Base-by-base conservation (phyloP, 2,329 filamentous ascomycete genomes). In the Xylaria sp. region DNA sequence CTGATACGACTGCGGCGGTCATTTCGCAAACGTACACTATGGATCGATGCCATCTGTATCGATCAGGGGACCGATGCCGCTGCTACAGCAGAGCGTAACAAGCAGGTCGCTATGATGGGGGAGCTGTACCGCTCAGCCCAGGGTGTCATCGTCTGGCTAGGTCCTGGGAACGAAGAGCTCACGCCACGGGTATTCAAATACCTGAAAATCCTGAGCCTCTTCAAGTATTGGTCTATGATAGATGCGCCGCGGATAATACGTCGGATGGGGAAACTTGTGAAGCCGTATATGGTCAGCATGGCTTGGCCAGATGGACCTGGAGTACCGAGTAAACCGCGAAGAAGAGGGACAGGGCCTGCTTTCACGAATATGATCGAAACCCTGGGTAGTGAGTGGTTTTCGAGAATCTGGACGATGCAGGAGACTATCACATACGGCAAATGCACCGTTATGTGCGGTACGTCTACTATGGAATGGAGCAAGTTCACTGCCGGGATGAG, bases 11-110 rank as follows among this genome's bases (percentile, higher is more conserved):
- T 68, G 7, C 60, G 66, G 5, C 40, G 37, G 2, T 14, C 21
- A 2, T n/a, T 58, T 21, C 15, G 43, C 21, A 15, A 11, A 4
- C 50, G 64, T 8, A 62, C 53, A n/a, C 35, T 67, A 15, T 67
- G 65, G 65, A 57, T 67, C 17, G 65, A 69, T 38, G 52, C 63
- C 8, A 57, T 68, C n/a, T 67, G 69, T 56, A 68, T 72, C 12
- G 53, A 71, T 42, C 70, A 71, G 52, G 47, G 56, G 8, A 17
- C 51, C 21, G 35, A 53, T 19, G 53, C 25, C 7, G 15, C 21
- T n/a, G 49, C 52, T 23, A 33, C 61, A 31, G 35, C 31, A 2
- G 69, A 72, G 50, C 58, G 63, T 5, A 57, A 50, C 12, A 38
- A 37, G 6, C 69, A 73, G 53, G 65, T 71, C 6, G 45, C 49